Evolutionary conservation across 257 asterid species (phyloP).

Genomic region (Solanum megistacrolobum): DNA sequence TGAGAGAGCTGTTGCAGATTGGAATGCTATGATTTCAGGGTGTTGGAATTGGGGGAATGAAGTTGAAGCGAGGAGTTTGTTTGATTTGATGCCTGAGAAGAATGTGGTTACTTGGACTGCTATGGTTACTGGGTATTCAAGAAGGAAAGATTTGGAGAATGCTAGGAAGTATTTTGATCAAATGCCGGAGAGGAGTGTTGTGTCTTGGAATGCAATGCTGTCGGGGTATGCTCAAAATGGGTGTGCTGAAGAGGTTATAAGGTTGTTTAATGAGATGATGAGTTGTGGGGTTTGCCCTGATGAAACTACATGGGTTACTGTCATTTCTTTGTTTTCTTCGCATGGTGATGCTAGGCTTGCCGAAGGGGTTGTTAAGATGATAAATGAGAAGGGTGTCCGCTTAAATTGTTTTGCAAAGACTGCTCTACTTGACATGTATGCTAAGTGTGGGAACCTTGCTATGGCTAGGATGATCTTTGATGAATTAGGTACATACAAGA

Average conservation of each 20-base stretch:
- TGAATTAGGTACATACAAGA: conserved; percentile 32
- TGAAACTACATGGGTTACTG: conserved; percentile 55
- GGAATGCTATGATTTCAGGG: conserved; percentile 60
- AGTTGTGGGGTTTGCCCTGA: conserved; percentile 32
- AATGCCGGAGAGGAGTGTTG: conserved; percentile 47
- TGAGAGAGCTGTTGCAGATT: conserved; percentile 40
- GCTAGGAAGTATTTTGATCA: conserved; percentile 51
- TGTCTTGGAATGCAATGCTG: conserved; percentile 81
- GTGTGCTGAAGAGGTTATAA: conserved; percentile 33
- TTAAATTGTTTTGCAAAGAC: conserved; percentile 36
- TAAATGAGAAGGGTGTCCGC: conserved; percentile 17
- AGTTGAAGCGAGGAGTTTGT: conserved; percentile 41
- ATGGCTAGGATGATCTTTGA: conserved; percentile 49
- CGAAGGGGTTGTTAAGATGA: conserved; percentile 28
- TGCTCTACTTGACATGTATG: conserved; percentile 69
- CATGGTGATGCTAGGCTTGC: conserved; percentile 37
- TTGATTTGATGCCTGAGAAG: conserved; percentile 45
- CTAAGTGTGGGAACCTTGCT: conserved; percentile 52
- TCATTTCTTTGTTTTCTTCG: conserved; percentile 55
- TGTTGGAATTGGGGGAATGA: conserved; percentile 57
- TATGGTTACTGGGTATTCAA: conserved; percentile 62
- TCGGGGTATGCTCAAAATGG: conserved; percentile 61
- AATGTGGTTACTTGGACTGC: conserved; percentile 65
- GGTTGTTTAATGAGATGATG: conserved; percentile 48
- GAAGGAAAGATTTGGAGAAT: conserved; percentile 37